Conservation (phyloP, 2,329 filamentous ascomycete genomes). For the Bipolaris oryzae region DNA sequence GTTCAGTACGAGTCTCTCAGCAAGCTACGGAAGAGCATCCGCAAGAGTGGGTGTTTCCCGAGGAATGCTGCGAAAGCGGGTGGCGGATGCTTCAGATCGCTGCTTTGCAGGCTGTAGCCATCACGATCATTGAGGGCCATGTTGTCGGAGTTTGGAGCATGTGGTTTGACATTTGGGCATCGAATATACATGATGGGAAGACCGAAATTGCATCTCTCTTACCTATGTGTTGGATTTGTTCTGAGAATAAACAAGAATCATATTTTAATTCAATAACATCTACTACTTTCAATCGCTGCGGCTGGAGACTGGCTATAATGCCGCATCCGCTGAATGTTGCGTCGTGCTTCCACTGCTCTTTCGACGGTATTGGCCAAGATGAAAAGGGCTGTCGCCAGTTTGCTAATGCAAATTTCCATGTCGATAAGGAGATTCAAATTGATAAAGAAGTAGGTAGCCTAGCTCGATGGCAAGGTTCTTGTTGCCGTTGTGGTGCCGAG, state of each 20-base stretch:
- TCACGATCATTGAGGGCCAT: background rate
- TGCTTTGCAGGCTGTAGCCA: constrained; percentile 18
- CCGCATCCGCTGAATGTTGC: background rate
- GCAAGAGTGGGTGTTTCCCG: constrained; percentile 23
- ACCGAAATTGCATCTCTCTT: background rate
- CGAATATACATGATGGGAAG: background rate
- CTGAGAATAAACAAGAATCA: background rate
- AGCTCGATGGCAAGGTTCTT: constrained; percentile 15
- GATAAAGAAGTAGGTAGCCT: constrained; percentile 11
- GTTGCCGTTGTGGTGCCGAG: constrained; percentile 12
- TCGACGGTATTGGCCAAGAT: background rate
- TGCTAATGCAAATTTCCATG: constrained; percentile 8
- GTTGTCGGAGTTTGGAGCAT: background rate
- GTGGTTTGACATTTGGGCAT: background rate
- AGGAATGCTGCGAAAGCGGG: constrained; percentile 28
- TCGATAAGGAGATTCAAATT: constrained; percentile 13
- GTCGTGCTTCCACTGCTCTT: background rate
- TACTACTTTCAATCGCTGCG: background rate
- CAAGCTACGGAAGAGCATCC: constrained; percentile 23
- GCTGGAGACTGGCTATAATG: background rate
- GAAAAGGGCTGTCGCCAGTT: background rate
- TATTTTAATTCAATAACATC: background rate
- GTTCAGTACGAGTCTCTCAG: constrained; percentile 22
- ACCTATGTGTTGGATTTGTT: background rate
- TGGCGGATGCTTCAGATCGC: constrained; percentile 27